Evolutionary conservation across 2,329 filamentous ascomycete genomes (phyloP), one percentile per base, ranked within the genome.

Genomic region (Xylaria sp.): DNA sequence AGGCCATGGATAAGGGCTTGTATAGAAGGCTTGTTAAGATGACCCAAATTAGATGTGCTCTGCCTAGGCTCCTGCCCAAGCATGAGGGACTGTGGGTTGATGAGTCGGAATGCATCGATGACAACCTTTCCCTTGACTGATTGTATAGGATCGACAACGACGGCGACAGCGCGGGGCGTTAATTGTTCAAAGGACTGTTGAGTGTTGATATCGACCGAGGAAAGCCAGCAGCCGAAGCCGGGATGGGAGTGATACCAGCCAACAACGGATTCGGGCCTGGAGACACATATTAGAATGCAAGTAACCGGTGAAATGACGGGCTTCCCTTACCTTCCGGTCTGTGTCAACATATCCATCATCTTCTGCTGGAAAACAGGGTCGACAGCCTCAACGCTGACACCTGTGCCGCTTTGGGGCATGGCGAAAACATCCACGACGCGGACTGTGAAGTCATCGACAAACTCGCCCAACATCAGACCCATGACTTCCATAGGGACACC

Each of bases 401-500:
- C 95, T 1, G 95, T 99, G 80, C 95, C 95, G 71, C 93, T 97
- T 77, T 99, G 95, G 19, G 95, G 95, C 95, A 99, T 99, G 63
- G 95, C 95, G 79, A 99, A 99, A 27, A 99, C 95, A 79, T 99
- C 95, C 69, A 98, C 94, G 13, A 99, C 95, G 69, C 94, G 90
- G 65, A 99, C 95, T 62, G 95, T 99, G 80, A 97, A 99, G 81
- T 98, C 95, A 75, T 99, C 95, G 62, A 99, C 94, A 71, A 99
- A 98, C 78, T 98, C 95, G 77, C 95, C 95, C 73, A 98, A 81
- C 95, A 99, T 99, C 76, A 99, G 83, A 65, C 95, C 95, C 95
- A 99, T 99, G 77, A 99, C 95, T 84, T 99, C 95, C 95, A 99
- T 99, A 19, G 95, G 95, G 68, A 99, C 95, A 82, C 95, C 95